Conservation (phyloP, 257 asterid species). For the Sherardia arvensis region DNA sequence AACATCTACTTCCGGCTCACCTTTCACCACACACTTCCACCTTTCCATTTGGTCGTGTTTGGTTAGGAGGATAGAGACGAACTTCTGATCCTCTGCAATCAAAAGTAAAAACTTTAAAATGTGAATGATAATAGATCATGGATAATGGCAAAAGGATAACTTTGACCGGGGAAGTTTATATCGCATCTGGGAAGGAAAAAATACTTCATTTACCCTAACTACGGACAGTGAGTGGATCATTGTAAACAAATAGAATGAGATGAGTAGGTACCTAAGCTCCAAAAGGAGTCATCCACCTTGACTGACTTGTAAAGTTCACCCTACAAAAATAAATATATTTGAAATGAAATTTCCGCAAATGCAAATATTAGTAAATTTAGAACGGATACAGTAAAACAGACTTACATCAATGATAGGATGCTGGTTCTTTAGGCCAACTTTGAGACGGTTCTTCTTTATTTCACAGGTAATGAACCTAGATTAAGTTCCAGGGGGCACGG, state of each 20-base stretch:
- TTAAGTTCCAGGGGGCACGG: slow-evolving; percentile 49
- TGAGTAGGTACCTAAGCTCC: slow-evolving; percentile 60
- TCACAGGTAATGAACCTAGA: slow-evolving; percentile 33
- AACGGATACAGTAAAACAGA: not conserved
- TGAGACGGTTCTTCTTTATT: slow-evolving; percentile 27
- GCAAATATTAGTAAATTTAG: not conserved
- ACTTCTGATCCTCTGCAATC: slow-evolving; percentile 66
- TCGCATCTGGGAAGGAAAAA: not conserved
- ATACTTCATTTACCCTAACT: no score
- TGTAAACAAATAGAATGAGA: not conserved
- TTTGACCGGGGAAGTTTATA: not conserved
- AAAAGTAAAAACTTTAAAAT: not conserved
- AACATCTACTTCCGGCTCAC: slow-evolving; percentile 78
- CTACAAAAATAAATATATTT: no score
- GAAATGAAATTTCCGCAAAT: not conserved
- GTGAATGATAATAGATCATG: not conserved
- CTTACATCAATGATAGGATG: slow-evolving; percentile 37
- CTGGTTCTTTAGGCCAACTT: slow-evolving; percentile 39
- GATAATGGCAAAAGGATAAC: no score
- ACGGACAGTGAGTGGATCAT: not conserved
- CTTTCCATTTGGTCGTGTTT: slow-evolving; percentile 85
- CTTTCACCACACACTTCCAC: slow-evolving; percentile 87
- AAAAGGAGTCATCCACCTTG: slow-evolving; percentile 72
- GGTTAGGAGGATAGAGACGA: slow-evolving; percentile 60
- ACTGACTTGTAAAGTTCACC: slow-evolving; percentile 59